Conservation (phyloP, 202 grass and related monocot species). For the Zoysia matrella region DNA sequence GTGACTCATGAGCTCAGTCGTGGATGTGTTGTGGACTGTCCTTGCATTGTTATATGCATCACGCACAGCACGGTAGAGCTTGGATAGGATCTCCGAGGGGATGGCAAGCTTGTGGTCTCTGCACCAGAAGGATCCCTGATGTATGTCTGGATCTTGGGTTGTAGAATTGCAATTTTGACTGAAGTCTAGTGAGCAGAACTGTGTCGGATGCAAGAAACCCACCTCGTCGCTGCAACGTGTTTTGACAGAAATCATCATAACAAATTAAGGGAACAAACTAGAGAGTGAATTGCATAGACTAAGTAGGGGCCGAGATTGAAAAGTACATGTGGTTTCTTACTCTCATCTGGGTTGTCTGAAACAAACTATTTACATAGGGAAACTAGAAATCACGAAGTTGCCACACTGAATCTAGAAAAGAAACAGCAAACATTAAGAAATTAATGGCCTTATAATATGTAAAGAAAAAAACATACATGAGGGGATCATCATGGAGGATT, state of each 20-base stretch:
- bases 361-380: not conserved
- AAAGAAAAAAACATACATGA: slow-evolving; percentile 37
- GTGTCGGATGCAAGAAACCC: slow-evolving; percentile 67
- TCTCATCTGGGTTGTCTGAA: not conserved
- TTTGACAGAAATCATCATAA: slow-evolving; percentile 12
- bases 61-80: slow-evolving; percentile 46
- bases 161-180: not conserved
- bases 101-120: slow-evolving; percentile 71
- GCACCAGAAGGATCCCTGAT: slow-evolving; percentile 54
- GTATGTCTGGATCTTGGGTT: slow-evolving; percentile 22
- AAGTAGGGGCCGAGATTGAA: not conserved
- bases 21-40: not conserved
- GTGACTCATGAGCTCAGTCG: slow-evolving; percentile 36
- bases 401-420: not conserved
- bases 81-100: slow-evolving; percentile 41
- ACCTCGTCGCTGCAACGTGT: slow-evolving; percentile 58
- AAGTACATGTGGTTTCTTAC: not conserved
- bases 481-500: slow-evolving; percentile 40
- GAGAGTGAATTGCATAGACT: not conserved
- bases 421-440: not conserved
- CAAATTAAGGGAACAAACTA: slow-evolving; percentile 10
- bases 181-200: slow-evolving; percentile 49
- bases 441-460: not conserved
- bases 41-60: slow-evolving; percentile 32
- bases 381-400: not conserved